Conservation (phyloP, 495 filamentous ascomycete species). For the Cladorrhinum samala region DNA sequence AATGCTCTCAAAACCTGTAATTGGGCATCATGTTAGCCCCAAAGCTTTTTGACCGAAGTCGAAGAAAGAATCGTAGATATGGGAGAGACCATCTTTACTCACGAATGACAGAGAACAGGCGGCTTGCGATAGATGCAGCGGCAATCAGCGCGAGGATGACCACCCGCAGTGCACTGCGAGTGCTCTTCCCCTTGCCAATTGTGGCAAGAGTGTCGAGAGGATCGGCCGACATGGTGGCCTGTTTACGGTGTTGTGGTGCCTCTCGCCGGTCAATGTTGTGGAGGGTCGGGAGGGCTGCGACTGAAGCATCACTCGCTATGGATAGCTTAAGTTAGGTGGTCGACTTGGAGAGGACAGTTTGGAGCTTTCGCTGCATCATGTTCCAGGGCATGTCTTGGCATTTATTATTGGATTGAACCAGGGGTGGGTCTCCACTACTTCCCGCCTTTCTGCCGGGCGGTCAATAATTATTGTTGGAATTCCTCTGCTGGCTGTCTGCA, state of each 20-base stretch:
- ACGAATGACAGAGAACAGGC: slow-evolving; percentile 97
- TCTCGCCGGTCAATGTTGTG: slow-evolving; percentile 21
- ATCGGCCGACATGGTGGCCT: slow-evolving; percentile 36
- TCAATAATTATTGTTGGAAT: neutral
- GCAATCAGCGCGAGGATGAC: slow-evolving; percentile 92
- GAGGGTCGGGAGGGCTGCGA: slow-evolving; percentile 17
- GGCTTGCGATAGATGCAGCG: slow-evolving; percentile 84
- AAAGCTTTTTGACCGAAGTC: too few species aligned
- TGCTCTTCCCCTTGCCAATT: slow-evolving; percentile 53
- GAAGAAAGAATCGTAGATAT: too few species aligned
- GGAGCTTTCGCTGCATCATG: slow-evolving; percentile 30
- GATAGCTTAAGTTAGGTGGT: neutral
- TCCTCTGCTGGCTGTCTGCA: neutral
- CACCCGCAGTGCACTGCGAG: slow-evolving; percentile 79
- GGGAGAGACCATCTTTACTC: slow-evolving; percentile 34
- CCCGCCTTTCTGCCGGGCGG: slow-evolving; percentile 18
- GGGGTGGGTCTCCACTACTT: slow-evolving; percentile 11
- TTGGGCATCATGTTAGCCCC: slow-evolving; percentile 31
- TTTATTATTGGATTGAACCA: slow-evolving; percentile 7
- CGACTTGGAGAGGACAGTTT: slow-evolving; percentile 37
- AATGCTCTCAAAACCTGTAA: slow-evolving; percentile 90
- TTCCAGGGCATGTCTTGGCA: slow-evolving; percentile 24
- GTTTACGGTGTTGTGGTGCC: slow-evolving; percentile 23
- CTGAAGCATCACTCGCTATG: slow-evolving; percentile 10
- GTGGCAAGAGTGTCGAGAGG: slow-evolving; percentile 33